phyloP scores from a whole-genome alignment of 2,329 filamentous ascomycete species.

The Fusarium phyllophilum region DNA sequence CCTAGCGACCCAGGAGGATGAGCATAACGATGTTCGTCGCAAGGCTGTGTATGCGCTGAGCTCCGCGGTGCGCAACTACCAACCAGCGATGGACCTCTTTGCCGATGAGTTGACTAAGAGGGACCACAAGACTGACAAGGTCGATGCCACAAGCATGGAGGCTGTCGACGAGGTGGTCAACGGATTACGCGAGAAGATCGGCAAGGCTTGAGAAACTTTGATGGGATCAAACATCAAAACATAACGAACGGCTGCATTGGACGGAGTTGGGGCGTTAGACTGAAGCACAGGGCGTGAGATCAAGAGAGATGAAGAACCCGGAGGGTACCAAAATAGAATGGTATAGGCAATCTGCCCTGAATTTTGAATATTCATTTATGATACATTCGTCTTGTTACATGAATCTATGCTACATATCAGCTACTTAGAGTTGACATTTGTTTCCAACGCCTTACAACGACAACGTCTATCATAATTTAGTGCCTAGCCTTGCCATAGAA shows the following conservation, averaged over 20 bases:
- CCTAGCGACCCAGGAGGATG: slow-evolving; percentile 69
- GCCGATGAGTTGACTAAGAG: slow-evolving; percentile 68
- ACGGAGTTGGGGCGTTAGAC: slow-evolving; percentile 50
- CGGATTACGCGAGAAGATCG: slow-evolving; percentile 67
- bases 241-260: slow-evolving; percentile 45
- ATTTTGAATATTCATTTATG: slow-evolving; percentile 43
- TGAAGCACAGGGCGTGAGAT: neutral
- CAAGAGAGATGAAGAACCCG: slow-evolving; percentile 11
- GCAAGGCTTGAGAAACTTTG: slow-evolving; percentile 41
- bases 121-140: slow-evolving; percentile 65
- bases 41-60: slow-evolving; percentile 93
- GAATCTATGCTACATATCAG: slow-evolving; percentile 45
- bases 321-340: slow-evolving; percentile 19
- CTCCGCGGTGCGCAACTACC: slow-evolving; percentile 87
- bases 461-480: slow-evolving; percentile 37
- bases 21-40: slow-evolving; percentile 73
- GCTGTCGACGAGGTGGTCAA: slow-evolving; percentile 80
- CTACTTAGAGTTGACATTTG: slow-evolving; percentile 29
- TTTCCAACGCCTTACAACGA: slow-evolving; percentile 8
- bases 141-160: slow-evolving; percentile 91
- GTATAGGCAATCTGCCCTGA: slow-evolving; percentile 27
- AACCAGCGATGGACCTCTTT: slow-evolving; percentile 79
- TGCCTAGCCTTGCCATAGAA: slow-evolving; percentile 79
- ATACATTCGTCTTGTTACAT: slow-evolving; percentile 51
- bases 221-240: neutral